Evolutionary conservation across 345 rosid species (phyloP).

Genomic region (Rhodamnia argentea): DNA sequence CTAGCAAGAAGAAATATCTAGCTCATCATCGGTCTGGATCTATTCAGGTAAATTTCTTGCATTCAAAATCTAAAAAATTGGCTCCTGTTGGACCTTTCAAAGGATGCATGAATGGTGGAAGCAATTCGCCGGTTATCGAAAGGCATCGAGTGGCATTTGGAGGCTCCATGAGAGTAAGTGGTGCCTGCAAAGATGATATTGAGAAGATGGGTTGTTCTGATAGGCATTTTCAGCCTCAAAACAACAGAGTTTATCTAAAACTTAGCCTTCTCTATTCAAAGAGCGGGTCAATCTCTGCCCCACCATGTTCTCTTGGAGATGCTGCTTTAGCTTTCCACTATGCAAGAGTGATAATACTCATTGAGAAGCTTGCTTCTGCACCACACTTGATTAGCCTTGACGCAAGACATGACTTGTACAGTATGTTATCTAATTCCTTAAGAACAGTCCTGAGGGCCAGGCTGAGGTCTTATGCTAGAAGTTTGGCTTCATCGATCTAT

Average conservation of each 20-base stretch:
- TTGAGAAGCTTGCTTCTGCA: conserved; percentile 41
- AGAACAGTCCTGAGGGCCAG: conserved; percentile 26
- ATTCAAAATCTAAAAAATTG: conserved; percentile 17
- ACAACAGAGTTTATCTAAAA: conserved; percentile 18
- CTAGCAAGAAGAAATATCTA: conserved; percentile 11
- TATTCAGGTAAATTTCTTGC: conserved; percentile 7
- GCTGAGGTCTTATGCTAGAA: conserved; percentile 24
- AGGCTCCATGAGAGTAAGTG: conserved; percentile 24
- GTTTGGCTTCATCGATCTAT: conserved; percentile 18
- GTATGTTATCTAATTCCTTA: conserved; percentile 37
- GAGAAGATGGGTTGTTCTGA: background rate
- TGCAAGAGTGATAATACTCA: conserved; percentile 38
- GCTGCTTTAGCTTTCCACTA: conserved; percentile 58
- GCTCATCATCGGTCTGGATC: conserved; percentile 5
- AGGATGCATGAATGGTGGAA: conserved; percentile 30
- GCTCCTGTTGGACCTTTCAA: conserved; percentile 26
- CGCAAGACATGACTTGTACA: conserved; percentile 40
- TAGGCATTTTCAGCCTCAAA: conserved; percentile 8
- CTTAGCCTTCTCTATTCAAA: conserved; percentile 25
- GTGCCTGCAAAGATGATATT: conserved; percentile 9
- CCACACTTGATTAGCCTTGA: conserved; percentile 37
- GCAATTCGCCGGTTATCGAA: conserved; percentile 16
- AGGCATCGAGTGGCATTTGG: conserved; percentile 16
- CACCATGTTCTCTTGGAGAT: conserved; percentile 39
- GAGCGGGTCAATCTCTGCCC: conserved; percentile 19